These are phyloP conservation scores for Theobroma cacao DNA, from an alignment of 345 rosid species.

Conservation along the genomic window DNA sequence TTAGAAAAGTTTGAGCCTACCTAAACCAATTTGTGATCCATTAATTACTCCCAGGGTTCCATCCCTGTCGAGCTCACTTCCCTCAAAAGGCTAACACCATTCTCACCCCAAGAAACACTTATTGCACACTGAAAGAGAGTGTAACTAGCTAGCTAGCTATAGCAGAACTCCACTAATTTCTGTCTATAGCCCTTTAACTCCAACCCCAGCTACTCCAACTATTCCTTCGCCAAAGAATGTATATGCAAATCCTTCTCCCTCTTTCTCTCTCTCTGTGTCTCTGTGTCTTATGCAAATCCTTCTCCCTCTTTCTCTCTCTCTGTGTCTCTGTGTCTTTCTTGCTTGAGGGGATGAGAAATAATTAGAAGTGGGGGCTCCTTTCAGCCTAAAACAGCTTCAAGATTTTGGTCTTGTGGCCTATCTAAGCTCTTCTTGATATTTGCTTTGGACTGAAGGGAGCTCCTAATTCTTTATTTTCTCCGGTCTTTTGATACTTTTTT, in stretches of 20 bases:
- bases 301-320: neutral
- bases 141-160: too few species aligned
- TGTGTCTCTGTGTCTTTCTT: too few species aligned
- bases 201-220: neutral
- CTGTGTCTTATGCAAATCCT: neutral
- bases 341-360: neutral
- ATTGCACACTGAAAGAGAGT: neutral
- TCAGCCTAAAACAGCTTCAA: constrained; percentile 10
- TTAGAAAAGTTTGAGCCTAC: neutral
- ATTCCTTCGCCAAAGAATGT: neutral
- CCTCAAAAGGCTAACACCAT: neutral
- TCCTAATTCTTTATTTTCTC: constrained; percentile 12
- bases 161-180: neutral
- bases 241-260: neutral
- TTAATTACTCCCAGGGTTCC: neutral
- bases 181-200: neutral
- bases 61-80: neutral
- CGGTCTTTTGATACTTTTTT: neutral
- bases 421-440: neutral
- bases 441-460: constrained; percentile 14
- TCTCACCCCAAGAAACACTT: neutral
- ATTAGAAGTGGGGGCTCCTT: constrained; percentile 8
- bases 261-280: neutral
- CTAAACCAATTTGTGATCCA: neutral
- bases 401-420: neutral